phyloP scores from a whole-genome alignment of 2,329 filamentous ascomycete genomes.

The Colletotrichum spinosum region DNA sequence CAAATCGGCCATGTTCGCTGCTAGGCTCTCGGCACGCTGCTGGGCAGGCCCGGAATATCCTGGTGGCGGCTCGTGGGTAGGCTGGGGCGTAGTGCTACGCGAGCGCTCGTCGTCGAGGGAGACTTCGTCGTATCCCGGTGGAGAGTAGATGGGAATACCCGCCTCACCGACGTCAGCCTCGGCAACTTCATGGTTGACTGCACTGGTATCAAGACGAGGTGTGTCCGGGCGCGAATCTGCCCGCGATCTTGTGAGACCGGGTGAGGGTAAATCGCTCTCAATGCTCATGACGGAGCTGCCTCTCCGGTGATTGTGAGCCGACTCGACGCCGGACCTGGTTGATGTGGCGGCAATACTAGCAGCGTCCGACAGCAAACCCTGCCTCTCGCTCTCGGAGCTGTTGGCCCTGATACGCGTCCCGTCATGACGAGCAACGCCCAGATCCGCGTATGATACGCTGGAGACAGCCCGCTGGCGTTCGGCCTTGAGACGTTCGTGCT shows the following conservation, averaged over 20 bases:
- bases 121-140: conserved; percentile 67
- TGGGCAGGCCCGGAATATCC: conserved; percentile 58
- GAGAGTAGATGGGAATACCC: conserved; percentile 56
- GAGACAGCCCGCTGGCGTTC: conserved; percentile 76
- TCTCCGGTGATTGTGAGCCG: conserved; percentile 58
- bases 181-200: conserved; percentile 64
- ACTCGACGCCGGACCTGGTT: conserved; percentile 47
- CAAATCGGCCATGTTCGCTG: conserved; percentile 39
- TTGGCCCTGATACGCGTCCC: conserved; percentile 80
- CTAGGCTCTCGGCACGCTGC: conserved; percentile 34
- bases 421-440: conserved; percentile 82
- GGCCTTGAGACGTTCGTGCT: conserved; percentile 67
- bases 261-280: conserved; percentile 57
- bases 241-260: conserved; percentile 51
- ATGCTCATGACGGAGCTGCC: conserved; percentile 68
- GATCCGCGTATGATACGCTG: conserved; percentile 79
- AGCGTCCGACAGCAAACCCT: conserved; percentile 78
- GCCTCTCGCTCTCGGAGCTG: conserved; percentile 78
- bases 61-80: conserved; percentile 59
- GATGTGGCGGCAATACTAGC: conserved; percentile 67
- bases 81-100: conserved; percentile 54
- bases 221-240: conserved; percentile 57
- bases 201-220: conserved; percentile 51
- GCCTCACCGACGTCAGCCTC: conserved; percentile 62
- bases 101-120: conserved; percentile 54